A percentile compares a stretch with the other conserved stretches of the same genome.
These are phyloP conservation scores for Dendrobium huoshanense DNA, from an alignment of 106 monocot species.

Conservation along the genomic window DNA sequence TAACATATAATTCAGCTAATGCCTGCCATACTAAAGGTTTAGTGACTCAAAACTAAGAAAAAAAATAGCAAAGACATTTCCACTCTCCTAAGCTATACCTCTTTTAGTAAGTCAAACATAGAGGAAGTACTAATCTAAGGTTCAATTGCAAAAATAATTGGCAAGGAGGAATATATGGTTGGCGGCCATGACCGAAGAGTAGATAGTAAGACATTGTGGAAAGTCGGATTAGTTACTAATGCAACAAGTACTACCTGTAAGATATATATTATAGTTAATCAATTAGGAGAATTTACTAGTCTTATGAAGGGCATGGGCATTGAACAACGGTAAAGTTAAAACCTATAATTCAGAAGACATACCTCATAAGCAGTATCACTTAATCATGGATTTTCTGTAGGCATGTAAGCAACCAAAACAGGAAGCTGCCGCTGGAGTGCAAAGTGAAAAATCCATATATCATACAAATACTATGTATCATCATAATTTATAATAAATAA, in stretches of 20 bases:
- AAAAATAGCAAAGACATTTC: background rate
- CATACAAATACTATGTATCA: constrained; percentile 11
- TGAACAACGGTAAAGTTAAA: background rate
- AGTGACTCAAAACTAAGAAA: background rate
- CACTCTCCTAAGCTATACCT: constrained; percentile 50
- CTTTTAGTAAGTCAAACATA: constrained; percentile 74
- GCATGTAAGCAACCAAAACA: constrained; percentile 93
- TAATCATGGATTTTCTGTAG: constrained; percentile 75
- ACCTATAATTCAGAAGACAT: background rate
- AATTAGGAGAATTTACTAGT: background rate
- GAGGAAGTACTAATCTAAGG: constrained; percentile 73
- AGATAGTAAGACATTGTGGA: constrained; percentile 74
- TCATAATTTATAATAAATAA: background rate
- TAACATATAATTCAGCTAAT: constrained; percentile 86
- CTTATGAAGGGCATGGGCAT: background rate
- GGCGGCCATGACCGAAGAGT: constrained; percentile 82
- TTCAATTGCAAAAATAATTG: constrained; percentile 95
- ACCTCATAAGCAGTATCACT: constrained; percentile 98
- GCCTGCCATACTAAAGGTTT: constrained; percentile 33
- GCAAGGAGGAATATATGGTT: constrained; percentile 67
- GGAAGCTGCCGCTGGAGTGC: constrained; percentile 91
- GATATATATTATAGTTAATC: background rate
- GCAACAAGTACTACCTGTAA: constrained; percentile 92
- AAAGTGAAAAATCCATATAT: constrained; percentile 98
- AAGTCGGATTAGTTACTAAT: constrained; percentile 76